Conservation (phyloP, 805 yeast species). For the Candida coleopterorum region DNA sequence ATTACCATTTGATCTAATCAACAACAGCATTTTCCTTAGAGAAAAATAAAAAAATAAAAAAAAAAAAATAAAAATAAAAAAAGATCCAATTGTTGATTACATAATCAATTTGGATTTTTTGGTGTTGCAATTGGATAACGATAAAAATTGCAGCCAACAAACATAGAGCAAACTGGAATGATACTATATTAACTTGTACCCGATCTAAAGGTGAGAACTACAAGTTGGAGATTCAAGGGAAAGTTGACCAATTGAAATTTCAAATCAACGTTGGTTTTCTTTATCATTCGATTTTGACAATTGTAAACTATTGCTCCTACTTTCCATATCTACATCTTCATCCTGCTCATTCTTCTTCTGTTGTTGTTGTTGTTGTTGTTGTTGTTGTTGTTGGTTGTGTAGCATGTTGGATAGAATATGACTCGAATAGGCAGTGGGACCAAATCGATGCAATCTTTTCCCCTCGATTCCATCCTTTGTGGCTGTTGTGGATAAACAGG, state of each 20-base stretch:
- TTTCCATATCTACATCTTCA: not conserved
- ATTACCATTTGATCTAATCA: no score
- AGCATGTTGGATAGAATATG: slow-evolving; percentile 27
- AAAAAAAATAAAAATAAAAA: not conserved
- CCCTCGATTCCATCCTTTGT: slow-evolving; percentile 75
- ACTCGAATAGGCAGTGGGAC: slow-evolving; percentile 32
- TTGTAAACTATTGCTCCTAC: not conserved
- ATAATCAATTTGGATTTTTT: no score
- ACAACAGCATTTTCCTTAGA: no score
- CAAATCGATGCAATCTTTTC: slow-evolving; percentile 44
- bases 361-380: slow-evolving; percentile 2
- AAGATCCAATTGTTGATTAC: not conserved
- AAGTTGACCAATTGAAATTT: no score
- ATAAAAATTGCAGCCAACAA: no score
- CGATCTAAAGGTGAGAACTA: no score
- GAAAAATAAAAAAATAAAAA: not conserved
- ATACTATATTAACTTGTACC: no score
- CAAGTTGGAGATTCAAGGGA: no score
- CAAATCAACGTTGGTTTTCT: no score
- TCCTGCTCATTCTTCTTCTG: not conserved
- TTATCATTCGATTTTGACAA: no score
- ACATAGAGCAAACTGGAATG: no score
- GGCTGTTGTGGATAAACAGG: slow-evolving; percentile 69
- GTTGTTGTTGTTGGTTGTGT: slow-evolving; percentile 12
- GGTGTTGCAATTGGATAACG: no score